Conservation (phyloP, 495 filamentous ascomycete genomes). For the Xanthoparmelia taractica region DNA sequence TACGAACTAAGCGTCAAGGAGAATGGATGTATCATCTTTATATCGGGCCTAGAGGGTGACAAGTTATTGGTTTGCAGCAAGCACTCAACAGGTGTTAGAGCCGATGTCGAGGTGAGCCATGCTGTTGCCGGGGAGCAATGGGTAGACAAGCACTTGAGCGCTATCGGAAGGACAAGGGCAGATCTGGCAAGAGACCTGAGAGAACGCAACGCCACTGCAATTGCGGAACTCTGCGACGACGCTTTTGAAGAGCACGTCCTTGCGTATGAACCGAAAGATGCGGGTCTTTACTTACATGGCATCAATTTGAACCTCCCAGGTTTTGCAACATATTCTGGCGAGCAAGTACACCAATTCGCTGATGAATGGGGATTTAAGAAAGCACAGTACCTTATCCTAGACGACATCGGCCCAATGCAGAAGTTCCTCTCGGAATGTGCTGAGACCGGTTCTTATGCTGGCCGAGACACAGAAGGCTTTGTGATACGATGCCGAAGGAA, state of each 20-base stretch:
- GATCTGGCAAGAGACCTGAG: slow-evolving; percentile 71
- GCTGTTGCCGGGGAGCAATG: slow-evolving; percentile 77
- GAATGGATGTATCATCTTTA: slow-evolving; percentile 98
- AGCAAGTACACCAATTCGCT: slow-evolving; percentile 78
- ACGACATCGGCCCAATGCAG: slow-evolving; percentile 64
- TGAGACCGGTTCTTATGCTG: slow-evolving; percentile 78
- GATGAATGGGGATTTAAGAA: slow-evolving; percentile 92
- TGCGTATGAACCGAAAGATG: slow-evolving; percentile 72
- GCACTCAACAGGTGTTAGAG: slow-evolving; percentile 78
- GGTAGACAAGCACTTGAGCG: slow-evolving; percentile 68
- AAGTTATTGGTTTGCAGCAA: slow-evolving; percentile 93
- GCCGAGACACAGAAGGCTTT: slow-evolving; percentile 91
- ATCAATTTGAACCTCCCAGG: slow-evolving; percentile 89
- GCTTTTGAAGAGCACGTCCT: slow-evolving; percentile 94
- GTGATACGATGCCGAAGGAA: slow-evolving; percentile 82
- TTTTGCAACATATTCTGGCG: slow-evolving; percentile 74
- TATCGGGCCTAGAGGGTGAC: slow-evolving; percentile 80
- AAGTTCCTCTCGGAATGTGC: slow-evolving; percentile 74
- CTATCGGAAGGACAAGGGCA: slow-evolving; percentile 63
- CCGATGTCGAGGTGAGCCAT: slow-evolving; percentile 66
- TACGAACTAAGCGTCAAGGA: slow-evolving; percentile 97
- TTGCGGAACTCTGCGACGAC: slow-evolving; percentile 96
- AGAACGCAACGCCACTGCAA: slow-evolving; percentile 77
- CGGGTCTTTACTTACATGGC: slow-evolving; percentile 90
- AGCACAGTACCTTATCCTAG: slow-evolving; percentile 68